Evolutionary conservation across 768 basidiomycete species (phyloP), one percentile per base, ranked within the genome.

Genomic region (Lactarius indigo): DNA sequence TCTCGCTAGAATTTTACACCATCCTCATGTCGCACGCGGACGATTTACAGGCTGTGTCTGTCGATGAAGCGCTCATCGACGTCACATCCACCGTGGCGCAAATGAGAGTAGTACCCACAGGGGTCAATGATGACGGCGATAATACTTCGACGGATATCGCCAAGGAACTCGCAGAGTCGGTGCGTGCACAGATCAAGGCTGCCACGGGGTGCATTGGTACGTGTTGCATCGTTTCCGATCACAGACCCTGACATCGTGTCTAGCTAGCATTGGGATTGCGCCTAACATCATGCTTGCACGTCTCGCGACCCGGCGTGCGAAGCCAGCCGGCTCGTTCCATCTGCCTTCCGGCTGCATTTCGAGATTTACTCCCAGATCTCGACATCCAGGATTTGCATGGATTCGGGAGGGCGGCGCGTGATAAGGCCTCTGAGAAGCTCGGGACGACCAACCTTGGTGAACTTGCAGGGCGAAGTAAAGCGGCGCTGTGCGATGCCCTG

Each of bases 61-160:
- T 98, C 6, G 97, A 99, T 68, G 97, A 99, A 75, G 96, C 94
- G 0, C 82, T 98, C 28, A 87, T 98, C 66, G 96, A 98, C 64
- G 92, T 96, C 18, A 88, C 92, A 0, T 82, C 78, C 5, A 79
- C 82, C 0, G 83, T 91, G 47, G 80, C 78, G 15, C 81, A 76
- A 47, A 74, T 76, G 65, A 69, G 70, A 8, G 58, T 69, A 10
- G 55, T 66, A 35, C 68, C 57, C 56, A 61, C 67, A 1, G 39
- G 47, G 1, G 70, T 69, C 47, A 64, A 73, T 79, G 66, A 74
- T 78, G 44, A 76, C 74, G 57, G 69, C 66, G 26, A 74, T 75
- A 68, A 72, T 69, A 28, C 35, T 10, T 58, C 63, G 2, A 39
- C 47, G 12, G 90, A 95, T 71, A 83, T 84, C 6, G 91, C 93